Evolutionary conservation across 1,139 yeast species (phyloP).

Genomic region (Kodamaea alishanica): DNA sequence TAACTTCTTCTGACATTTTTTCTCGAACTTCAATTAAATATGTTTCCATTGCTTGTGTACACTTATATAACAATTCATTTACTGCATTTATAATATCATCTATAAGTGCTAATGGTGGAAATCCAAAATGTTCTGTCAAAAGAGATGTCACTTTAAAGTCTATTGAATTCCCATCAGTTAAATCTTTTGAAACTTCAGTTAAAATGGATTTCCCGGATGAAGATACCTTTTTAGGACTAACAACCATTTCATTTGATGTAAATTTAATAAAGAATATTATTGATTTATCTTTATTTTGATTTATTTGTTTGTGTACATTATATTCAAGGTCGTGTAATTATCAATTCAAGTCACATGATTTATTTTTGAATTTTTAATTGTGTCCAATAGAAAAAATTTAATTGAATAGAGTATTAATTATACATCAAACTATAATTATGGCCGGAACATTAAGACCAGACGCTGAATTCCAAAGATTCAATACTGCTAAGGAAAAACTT

Average conservation of each 20-base stretch:
- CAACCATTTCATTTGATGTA: slow-evolving; percentile 1
- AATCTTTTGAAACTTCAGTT: too few relatives aligned
- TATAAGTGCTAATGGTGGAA: slow-evolving; percentile 78
- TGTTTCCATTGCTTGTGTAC: slow-evolving; percentile 75
- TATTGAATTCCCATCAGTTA: slow-evolving; percentile 5
- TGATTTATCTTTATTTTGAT: slow-evolving; percentile 1
- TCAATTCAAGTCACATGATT: neutral
- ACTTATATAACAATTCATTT: slow-evolving; percentile 77
- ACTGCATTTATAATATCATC: slow-evolving; percentile 91
- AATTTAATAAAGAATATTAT: too few relatives aligned
- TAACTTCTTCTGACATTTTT: slow-evolving; percentile 8
- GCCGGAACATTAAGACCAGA: slow-evolving; percentile 48
- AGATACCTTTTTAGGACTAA: slow-evolving; percentile 1
- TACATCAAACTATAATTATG: slow-evolving; percentile 22
- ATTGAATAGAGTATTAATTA: neutral
- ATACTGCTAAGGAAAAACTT: slow-evolving; percentile 39
- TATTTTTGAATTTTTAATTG: neutral
- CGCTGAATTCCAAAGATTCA: slow-evolving; percentile 42
- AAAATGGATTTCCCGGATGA: too few relatives aligned
- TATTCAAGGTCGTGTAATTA: neutral
- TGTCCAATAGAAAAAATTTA: neutral
- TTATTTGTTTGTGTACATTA: slow-evolving; percentile 5
- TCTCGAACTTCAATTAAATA: slow-evolving; percentile 44
- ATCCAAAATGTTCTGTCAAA: slow-evolving; percentile 83
- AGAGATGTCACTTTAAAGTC: slow-evolving; percentile 51